Evolutionary conservation across 352 stramenopile species (phyloP).

Genomic region (Pythium sukuiense): DNA sequence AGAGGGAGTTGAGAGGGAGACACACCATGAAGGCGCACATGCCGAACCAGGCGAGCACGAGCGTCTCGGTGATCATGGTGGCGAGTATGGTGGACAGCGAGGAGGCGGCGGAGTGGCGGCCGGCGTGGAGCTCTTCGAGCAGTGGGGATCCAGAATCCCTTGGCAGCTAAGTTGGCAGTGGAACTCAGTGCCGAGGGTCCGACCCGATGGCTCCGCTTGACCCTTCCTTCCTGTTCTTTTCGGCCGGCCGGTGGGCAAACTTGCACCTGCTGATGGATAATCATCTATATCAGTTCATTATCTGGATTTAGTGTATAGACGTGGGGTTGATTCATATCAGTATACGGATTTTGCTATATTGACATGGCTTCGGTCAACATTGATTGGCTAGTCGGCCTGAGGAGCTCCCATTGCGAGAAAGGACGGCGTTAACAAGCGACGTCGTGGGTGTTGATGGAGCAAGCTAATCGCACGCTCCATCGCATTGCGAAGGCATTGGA

Average conservation of each 20-base stretch:
- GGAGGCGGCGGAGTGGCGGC: neutral
- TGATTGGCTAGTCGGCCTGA: constrained; percentile 13
- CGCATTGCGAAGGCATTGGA: neutral
- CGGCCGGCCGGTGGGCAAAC: neutral
- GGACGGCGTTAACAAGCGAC: too few relatives aligned
- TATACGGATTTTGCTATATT: neutral
- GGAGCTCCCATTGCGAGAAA: neutral
- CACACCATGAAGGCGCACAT: constrained; percentile 68
- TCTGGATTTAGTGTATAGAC: too few relatives aligned
- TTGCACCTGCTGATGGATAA: neutral
- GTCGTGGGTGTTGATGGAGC: too few relatives aligned
- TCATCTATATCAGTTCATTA: neutral
- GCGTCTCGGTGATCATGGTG: constrained; percentile 54
- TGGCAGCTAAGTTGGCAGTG: neutral
- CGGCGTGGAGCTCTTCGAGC: neutral
- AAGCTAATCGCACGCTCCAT: too few relatives aligned
- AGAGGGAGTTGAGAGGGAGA: neutral
- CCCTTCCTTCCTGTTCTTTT: constrained; percentile 27
- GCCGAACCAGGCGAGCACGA: constrained; percentile 58
- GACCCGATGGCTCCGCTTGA: constrained; percentile 17
- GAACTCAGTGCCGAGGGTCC: neutral
- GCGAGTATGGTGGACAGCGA: neutral
- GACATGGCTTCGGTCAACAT: neutral
- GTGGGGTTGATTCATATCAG: neutral
- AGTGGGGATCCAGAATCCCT: neutral